Conservation (phyloP, 148 eudicot genomes). For the Rhododendron williamsianum region DNA sequence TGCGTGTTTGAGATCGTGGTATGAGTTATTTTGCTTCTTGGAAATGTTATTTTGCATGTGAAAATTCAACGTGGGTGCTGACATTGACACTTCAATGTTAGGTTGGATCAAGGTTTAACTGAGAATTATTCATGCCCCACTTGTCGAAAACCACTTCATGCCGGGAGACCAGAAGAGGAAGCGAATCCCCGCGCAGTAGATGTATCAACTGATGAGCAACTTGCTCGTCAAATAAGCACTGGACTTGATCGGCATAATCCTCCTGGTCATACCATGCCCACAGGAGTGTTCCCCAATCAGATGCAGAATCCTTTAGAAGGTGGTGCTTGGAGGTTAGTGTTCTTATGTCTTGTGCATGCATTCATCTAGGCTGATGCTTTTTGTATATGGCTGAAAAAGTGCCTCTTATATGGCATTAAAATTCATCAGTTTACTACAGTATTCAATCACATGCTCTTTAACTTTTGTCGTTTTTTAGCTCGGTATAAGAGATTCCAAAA, state of each 20-base stretch:
- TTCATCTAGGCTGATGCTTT: neutral
- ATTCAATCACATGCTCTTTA: neutral
- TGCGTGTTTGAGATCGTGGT: constrained; percentile 96
- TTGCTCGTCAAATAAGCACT: constrained; percentile 77
- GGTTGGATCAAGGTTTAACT: constrained; percentile 89
- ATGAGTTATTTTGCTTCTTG: constrained; percentile 14
- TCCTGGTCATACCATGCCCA: constrained; percentile 35
- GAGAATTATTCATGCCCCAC: constrained; percentile 93
- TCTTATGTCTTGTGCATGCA: neutral
- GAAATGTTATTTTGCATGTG: neutral
- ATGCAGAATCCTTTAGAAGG: constrained; percentile 48
- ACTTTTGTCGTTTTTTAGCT: neutral
- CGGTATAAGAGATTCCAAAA: neutral
- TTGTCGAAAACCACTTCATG: constrained; percentile 94
- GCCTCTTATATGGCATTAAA: neutral
- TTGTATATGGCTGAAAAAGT: neutral
- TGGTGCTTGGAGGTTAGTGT: constrained; percentile 70
- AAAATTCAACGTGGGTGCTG: constrained; percentile 4
- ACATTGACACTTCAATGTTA: constrained; percentile 25
- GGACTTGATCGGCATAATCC: constrained; percentile 51
- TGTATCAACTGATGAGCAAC: constrained; percentile 74
- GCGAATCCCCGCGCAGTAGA: constrained; percentile 34
- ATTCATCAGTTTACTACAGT: neutral
- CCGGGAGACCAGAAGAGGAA: constrained; percentile 57
- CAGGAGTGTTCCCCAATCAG: constrained; percentile 55